Percentiles rank a stretch among this genome's conserved stretches.
Evolutionary conservation across 495 filamentous ascomycete species (phyloP).

Genomic region (Hypomontagnella submonticulosa): DNA sequence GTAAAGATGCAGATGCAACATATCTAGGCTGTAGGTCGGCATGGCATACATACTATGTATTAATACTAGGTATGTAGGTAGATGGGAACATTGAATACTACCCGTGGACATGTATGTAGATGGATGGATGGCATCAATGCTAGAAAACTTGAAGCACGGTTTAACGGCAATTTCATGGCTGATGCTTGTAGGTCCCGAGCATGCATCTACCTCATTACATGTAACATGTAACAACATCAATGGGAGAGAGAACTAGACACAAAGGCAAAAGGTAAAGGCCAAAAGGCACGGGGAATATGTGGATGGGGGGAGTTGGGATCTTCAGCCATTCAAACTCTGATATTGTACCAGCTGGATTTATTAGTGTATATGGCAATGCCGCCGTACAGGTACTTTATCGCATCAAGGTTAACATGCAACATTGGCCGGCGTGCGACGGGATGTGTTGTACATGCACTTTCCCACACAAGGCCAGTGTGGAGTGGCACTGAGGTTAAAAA

Average conservation of each 20-base stretch:
- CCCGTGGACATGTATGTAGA: constrained; percentile 4
- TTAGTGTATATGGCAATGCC: constrained; percentile 33
- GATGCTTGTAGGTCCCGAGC: not conserved
- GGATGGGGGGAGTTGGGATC: constrained; percentile 41
- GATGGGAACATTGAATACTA: not conserved
- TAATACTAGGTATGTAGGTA: not conserved
- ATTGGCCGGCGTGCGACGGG: constrained; percentile 13
- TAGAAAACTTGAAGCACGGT: not conserved
- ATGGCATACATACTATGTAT: not conserved
- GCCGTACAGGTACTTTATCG: constrained; percentile 33
- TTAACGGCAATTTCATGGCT: constrained; percentile 25
- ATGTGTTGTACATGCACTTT: constrained; percentile 40
- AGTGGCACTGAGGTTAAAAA: constrained; percentile 46
- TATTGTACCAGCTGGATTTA: constrained; percentile 43
- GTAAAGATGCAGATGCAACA: constrained; percentile 31
- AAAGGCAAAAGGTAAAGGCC: not conserved
- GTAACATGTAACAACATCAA: not conserved
- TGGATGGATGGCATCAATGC: not conserved
- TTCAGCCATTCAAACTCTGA: constrained; percentile 47
- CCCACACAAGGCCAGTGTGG: constrained; percentile 39
- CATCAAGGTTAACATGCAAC: constrained; percentile 12
- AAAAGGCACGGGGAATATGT: constrained; percentile 39
- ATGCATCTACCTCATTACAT: not conserved
- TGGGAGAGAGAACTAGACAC: not conserved
- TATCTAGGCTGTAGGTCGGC: not conserved